A percentile compares a stretch with the other conserved stretches of the same genome.
Conservation (phyloP, 2,329 filamentous ascomycete genomes). For the Clonostachys sp. region DNA sequence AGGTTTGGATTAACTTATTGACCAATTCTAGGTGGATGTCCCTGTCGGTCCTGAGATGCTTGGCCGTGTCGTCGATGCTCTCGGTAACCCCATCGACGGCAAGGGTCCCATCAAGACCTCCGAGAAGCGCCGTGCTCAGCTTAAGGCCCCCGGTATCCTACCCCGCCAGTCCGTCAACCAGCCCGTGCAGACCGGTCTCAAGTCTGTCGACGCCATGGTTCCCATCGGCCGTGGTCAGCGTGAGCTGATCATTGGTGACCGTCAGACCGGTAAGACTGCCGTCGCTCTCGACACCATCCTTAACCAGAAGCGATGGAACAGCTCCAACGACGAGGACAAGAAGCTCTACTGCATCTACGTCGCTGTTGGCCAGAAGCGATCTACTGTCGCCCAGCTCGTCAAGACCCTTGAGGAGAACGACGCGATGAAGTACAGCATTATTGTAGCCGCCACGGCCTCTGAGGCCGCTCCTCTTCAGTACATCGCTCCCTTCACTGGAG, state of each 20-base stretch:
- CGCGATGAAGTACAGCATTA: conserved; percentile 94
- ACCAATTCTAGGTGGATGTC: conserved; percentile 74
- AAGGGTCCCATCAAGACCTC: conserved; percentile 95
- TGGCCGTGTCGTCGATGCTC: conserved; percentile 96
- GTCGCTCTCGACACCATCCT: conserved; percentile 97
- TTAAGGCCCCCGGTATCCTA: conserved; percentile 98
- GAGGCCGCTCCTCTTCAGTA: conserved; percentile 96
- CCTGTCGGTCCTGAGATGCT: conserved; percentile 90
- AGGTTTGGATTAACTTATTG: conserved; percentile 13
- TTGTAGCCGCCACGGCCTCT: conserved; percentile 94
- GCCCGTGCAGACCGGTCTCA: conserved; percentile 98
- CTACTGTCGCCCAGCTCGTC: conserved; percentile 97
- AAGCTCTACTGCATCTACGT: conserved; percentile 99
- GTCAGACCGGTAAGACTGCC: conserved; percentile 99
- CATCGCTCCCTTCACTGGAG: conserved; percentile 85
- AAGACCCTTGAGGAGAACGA: conserved; percentile 99
- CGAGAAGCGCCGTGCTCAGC: conserved; percentile 91
- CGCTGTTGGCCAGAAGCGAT: conserved; percentile 98
- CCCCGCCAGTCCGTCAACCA: conserved; percentile 96
- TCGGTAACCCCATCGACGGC: conserved; percentile 98
- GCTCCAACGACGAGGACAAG: conserved; percentile 79
- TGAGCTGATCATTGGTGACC: conserved; percentile 99
- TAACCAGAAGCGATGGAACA: conserved; percentile 99
- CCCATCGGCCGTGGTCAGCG: conserved; percentile 99
- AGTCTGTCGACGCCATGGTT: conserved; percentile 99